These are phyloP conservation scores for Daldinia bambusicola DNA, from an alignment of 495 filamentous ascomycete species.

Conservation along the genomic window DNA sequence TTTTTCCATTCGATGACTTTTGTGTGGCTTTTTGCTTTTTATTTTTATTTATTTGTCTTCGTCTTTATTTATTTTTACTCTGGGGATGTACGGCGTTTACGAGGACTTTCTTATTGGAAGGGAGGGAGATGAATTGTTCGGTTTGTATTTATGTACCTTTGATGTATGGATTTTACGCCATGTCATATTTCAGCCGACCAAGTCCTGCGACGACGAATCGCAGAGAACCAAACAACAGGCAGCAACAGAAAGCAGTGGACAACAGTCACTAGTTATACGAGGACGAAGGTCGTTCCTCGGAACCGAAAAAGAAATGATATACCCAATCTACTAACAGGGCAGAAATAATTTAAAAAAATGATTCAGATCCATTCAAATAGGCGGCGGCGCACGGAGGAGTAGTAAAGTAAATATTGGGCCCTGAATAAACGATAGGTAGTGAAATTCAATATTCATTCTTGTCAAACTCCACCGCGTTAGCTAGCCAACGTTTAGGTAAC, in stretches of 20 bases:
- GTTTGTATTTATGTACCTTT: neutral
- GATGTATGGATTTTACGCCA: neutral
- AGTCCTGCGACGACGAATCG: neutral
- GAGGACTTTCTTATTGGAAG: neutral
- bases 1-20: neutral
- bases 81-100: slow-evolving; percentile 3
- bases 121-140: neutral
- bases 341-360: slow-evolving; percentile 34
- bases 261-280: slow-evolving; percentile 2
- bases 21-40: neutral
- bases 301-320: neutral
- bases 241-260: neutral
- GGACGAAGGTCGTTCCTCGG: slow-evolving; percentile 24
- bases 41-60: too few relatives aligned
- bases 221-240: neutral
- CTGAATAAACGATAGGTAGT: slow-evolving; percentile 26
- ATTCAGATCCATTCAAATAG: slow-evolving; percentile 7
- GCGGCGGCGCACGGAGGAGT: neutral
- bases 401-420: slow-evolving; percentile 21
- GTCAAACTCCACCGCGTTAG: neutral
- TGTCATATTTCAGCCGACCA: neutral
- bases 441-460: slow-evolving; percentile 22
- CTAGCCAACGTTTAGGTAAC: neutral
- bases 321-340: slow-evolving; percentile 23
- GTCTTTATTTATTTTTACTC: neutral